These are phyloP conservation scores for Rachicladosporium sp. DNA, from an alignment of 2,329 filamentous ascomycete species.

Conservation along the genomic window DNA sequence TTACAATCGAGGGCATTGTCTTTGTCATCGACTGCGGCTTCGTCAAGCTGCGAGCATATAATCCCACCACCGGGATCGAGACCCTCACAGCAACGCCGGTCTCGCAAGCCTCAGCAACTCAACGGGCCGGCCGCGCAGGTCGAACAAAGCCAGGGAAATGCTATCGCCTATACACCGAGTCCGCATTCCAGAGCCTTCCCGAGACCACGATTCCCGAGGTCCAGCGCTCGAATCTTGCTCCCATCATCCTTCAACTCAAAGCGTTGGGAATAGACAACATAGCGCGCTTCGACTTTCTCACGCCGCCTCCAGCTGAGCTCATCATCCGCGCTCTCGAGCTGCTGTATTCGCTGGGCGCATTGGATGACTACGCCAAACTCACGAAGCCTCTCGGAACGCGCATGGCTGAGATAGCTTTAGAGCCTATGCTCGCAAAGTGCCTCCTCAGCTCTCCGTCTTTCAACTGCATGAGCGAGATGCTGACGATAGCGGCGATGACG, in stretches of 20 bases:
- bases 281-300: slow-evolving; percentile 78
- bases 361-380: slow-evolving; percentile 83
- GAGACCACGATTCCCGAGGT: slow-evolving; percentile 78
- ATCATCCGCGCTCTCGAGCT: slow-evolving; percentile 79
- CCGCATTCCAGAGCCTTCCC: slow-evolving; percentile 51
- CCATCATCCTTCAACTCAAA: slow-evolving; percentile 81
- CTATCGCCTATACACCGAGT: slow-evolving; percentile 80
- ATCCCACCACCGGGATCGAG: slow-evolving; percentile 76
- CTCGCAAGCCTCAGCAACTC: slow-evolving; percentile 81
- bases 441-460: slow-evolving; percentile 65
- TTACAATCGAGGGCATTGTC: slow-evolving; percentile 85
- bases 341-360: slow-evolving; percentile 70
- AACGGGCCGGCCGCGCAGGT: slow-evolving; percentile 80
- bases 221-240: slow-evolving; percentile 80
- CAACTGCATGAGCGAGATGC: slow-evolving; percentile 69
- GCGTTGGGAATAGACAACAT: slow-evolving; percentile 93
- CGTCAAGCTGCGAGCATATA: slow-evolving; percentile 78
- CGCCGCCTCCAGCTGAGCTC: slow-evolving; percentile 71
- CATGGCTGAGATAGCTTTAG: slow-evolving; percentile 87
- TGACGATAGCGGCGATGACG: slow-evolving; percentile 90
- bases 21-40: slow-evolving; percentile 87
- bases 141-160: slow-evolving; percentile 87
- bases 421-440: slow-evolving; percentile 91
- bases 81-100: slow-evolving; percentile 69
- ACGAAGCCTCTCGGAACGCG: slow-evolving; percentile 75